Evolutionary conservation across 805 yeast genomes (phyloP), one percentile per base, ranked within the genome.

Genomic region (Starmerella kuoi): DNA sequence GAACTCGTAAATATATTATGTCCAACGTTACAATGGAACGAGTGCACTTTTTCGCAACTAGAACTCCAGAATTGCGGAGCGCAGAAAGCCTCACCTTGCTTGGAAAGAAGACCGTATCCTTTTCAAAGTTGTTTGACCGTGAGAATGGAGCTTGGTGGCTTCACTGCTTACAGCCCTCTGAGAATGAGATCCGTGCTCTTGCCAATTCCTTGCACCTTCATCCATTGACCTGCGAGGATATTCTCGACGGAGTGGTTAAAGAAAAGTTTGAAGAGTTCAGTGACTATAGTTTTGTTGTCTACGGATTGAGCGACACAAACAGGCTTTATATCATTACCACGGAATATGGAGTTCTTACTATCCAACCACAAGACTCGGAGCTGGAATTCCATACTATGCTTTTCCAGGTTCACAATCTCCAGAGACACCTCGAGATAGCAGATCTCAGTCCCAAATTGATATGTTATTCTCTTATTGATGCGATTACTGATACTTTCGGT

Each of bases 61-160:
- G n/a, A n/a, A n/a, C n/a, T n/a, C n/a, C n/a, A n/a, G n/a, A n/a
- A n/a, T n/a, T n/a, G n/a, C n/a, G n/a, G n/a, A n/a, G n/a, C n/a
- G n/a, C n/a, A n/a, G n/a, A n/a, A n/a, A n/a, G n/a, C n/a, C n/a
- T n/a, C n/a, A n/a, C n/a, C n/a, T n/a, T n/a, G n/a, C n/a, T n/a
- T n/a, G n/a, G n/a, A n/a, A n/a, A n/a, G n/a, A n/a, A n/a, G n/a
- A n/a, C n/a, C n/a, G n/a, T n/a, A n/a, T n/a, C n/a, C n/a, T 27
- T 22, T 7, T 31, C 35, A 1, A 24, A 14, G 3, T 18, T 34
- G 20, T 40, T 40, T 21, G 17, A 20, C 3, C 21, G 30, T 14
- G 35, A 25, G 15, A 15, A 20, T 17, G 38, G 35, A 11, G 23
- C 21, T 4, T 40, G 43, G 43, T 40, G 43, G 43, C 35, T 40